phyloP scores from a whole-genome alignment of 1,284 basidiomycete species.

The Melanopsichium pennsylvanicum region DNA sequence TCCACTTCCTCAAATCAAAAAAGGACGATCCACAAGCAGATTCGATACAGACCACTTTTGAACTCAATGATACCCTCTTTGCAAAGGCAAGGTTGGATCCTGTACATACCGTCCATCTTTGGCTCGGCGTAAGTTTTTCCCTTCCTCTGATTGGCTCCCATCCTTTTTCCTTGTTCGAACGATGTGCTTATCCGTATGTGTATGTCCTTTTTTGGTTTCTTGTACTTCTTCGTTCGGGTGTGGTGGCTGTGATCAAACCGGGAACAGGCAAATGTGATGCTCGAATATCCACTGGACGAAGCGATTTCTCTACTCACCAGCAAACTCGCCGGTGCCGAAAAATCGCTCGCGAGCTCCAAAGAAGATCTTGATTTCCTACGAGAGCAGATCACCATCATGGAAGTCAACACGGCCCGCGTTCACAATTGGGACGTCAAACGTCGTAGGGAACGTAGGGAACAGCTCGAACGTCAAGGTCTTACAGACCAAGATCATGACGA shows the following conservation, averaged over 20 bases:
- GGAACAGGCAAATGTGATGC: constrained; percentile 84
- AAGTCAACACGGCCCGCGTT: constrained; percentile 94
- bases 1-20: constrained; percentile 74
- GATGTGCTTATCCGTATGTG: too few relatives aligned
- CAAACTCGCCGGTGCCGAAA: constrained; percentile 81
- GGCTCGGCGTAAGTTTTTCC: constrained; percentile 81
- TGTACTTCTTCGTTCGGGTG: too few relatives aligned
- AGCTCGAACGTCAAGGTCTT: constrained; percentile 32
- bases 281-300: constrained; percentile 86
- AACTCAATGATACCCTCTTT: constrained; percentile 93
- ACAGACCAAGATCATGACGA: too few relatives aligned
- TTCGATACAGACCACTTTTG: constrained; percentile 84
- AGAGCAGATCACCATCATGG: constrained; percentile 96
- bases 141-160: too few relatives aligned
- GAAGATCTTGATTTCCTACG: constrained; percentile 92
- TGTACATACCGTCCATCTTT: constrained; percentile 87
- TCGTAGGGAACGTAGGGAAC: constrained; percentile 71
- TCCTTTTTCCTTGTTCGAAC: too few relatives aligned
- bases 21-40: constrained; percentile 70
- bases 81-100: constrained; percentile 88
- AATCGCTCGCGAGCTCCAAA: constrained; percentile 75
- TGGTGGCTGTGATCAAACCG: too few relatives aligned
- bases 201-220: too few relatives aligned
- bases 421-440: constrained; percentile 96
- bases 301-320: constrained; percentile 79